Evolutionary conservation across 768 basidiomycete species (phyloP).

Genomic region (Boletus patriciae): DNA sequence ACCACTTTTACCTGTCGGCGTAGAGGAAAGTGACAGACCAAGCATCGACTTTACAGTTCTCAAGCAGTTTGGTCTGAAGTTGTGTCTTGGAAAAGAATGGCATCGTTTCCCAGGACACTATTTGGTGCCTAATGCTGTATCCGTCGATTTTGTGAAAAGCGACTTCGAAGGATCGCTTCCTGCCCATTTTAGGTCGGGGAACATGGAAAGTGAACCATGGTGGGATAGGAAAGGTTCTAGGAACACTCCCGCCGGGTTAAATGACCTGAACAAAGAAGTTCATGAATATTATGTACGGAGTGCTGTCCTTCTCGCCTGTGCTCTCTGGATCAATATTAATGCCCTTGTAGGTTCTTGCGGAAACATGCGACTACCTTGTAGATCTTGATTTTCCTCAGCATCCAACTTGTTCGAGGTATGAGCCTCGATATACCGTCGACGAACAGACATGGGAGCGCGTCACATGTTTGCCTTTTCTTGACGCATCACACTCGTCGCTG

Average conservation of each 20-base stretch:
- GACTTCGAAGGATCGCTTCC: slow-evolving; percentile 90
- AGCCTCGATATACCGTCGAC: slow-evolving; percentile 80
- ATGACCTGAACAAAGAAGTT: slow-evolving; percentile 86
- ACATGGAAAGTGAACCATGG: slow-evolving; percentile 27
- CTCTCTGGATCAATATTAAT: slow-evolving; percentile 1
- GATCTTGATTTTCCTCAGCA: slow-evolving; percentile 85
- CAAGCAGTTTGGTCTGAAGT: slow-evolving; percentile 62
- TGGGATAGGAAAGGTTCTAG: slow-evolving; percentile 56
- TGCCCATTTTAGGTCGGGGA: slow-evolving; percentile 61
- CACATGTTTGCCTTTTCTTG: slow-evolving; percentile 81
- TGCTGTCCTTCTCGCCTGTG: background rate
- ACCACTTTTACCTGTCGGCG: slow-evolving; percentile 41
- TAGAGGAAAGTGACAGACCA: slow-evolving; percentile 44
- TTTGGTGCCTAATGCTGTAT: slow-evolving; percentile 78
- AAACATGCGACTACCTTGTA: slow-evolving; percentile 85
- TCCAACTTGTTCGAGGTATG: slow-evolving; percentile 51
- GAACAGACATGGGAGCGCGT: slow-evolving; percentile 75
- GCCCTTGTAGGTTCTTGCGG: slow-evolving; percentile 56
- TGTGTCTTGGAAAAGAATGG: slow-evolving; percentile 97
- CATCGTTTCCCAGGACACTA: slow-evolving; percentile 90
- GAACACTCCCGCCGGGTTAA: slow-evolving; percentile 63
- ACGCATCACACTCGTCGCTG: slow-evolving; percentile 68
- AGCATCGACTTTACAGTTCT: slow-evolving; percentile 69
- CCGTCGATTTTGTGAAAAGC: slow-evolving; percentile 88
- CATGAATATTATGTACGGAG: slow-evolving; percentile 70